Evolutionary conservation across 345 rosid genomes (phyloP), one percentile per base, ranked within the genome.

Genomic region (Rhizophora apiculata): DNA sequence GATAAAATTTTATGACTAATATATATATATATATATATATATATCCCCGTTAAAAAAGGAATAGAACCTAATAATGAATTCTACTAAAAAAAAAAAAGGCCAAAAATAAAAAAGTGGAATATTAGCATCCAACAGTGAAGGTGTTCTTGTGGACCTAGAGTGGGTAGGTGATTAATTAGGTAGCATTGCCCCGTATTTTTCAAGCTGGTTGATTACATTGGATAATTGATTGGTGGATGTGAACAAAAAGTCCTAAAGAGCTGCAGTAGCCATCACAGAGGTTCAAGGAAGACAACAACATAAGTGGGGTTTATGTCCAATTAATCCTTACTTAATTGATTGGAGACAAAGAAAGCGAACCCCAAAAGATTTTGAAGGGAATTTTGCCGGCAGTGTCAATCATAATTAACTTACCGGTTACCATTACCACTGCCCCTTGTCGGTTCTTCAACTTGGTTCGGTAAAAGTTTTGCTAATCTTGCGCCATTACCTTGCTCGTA

Each of bases 321-420:
- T 65, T 43, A 43, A 43, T 43, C 49, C 49, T 43, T 43, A 13
- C 1, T 54, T n/a, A 27, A 22, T 64, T 64, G 57, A 74, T 72
- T 74, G 63, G 52, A 59, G 71, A 72, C 79, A 74, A 74, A 65
- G 73, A 48, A 81, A 72, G 39, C 74, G 27, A 68, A 74, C 22
- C 39, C 29, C 20, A 66, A 68, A 72, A 75, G 63, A 56, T 57
- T 57, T 59, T 21, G 1, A 63, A 39, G 31, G 71, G 79, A 32
- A 73, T 74, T 69, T 72, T 75, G 74, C 76, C 34, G 76, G 63
- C 82, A 67, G 69, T 30, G 62, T 77, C 68, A 60, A 64, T 69
- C 71, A 65, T 18, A 8, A 56, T 62, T 67, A 9, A 8, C 16
- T 53, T 34, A 55, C 53, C 53, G 34, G 15, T 48, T 54, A 52